Evolutionary conservation across 192 early-diverging fungal genomes (phyloP).

Genomic region (Phycomyces blakesleeanus): DNA sequence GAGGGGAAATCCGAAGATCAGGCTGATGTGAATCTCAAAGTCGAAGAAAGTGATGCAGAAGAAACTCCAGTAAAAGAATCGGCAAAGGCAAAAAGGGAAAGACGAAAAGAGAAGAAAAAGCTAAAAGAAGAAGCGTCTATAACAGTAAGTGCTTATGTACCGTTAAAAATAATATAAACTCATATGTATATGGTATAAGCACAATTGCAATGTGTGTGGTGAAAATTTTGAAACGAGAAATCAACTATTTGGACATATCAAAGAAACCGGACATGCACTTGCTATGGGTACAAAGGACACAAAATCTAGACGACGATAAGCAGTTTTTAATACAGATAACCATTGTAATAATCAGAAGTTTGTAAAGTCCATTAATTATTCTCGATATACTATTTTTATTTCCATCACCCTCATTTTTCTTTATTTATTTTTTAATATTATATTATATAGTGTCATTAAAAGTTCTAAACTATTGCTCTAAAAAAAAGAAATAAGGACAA

Average conservation of each 20-base stretch:
- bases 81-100: slow-evolving; percentile 50
- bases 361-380: no score
- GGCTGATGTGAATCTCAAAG: slow-evolving; percentile 1
- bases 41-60: slow-evolving; percentile 39
- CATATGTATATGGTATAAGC: slow-evolving; percentile 5
- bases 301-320: not conserved
- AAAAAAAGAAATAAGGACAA: no score
- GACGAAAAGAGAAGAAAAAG: slow-evolving; percentile 56
- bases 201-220: slow-evolving; percentile 78
- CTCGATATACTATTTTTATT: no score
- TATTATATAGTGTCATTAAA: no score
- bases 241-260: slow-evolving; percentile 86
- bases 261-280: slow-evolving; percentile 80
- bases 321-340: no score
- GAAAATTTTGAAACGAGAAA: slow-evolving; percentile 73
- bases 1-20: no score
- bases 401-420: no score
- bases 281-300: slow-evolving; percentile 22
- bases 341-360: no score
- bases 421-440: no score
- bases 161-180: not conserved
- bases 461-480: no score
- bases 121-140: slow-evolving; percentile 48
- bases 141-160: slow-evolving; percentile 1
- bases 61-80: slow-evolving; percentile 32